Percentiles rank a stretch among this genome's conserved stretches.
Conservation (phyloP, 2,329 filamentous ascomycete genomes). For the Penicillium decumbens region DNA sequence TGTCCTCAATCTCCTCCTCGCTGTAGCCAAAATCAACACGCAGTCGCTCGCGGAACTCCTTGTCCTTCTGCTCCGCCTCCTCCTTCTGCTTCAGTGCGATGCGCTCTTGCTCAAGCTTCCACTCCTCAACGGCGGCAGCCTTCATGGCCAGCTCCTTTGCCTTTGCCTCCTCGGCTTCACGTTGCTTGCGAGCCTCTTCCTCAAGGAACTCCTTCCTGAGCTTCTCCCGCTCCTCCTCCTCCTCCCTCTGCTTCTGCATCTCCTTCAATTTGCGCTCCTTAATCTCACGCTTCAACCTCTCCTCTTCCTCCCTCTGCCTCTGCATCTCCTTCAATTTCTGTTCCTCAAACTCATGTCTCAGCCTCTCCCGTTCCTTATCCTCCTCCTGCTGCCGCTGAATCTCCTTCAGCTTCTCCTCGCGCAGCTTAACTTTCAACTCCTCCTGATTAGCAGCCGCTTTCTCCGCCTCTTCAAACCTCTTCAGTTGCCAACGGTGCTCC, state of each 20-base stretch:
- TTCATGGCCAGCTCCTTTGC: slow-evolving; percentile 34
- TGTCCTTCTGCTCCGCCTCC: slow-evolving; percentile 29
- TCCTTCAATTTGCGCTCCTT: slow-evolving; percentile 23
- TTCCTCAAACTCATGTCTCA: slow-evolving; percentile 23
- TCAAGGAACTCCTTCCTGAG: slow-evolving; percentile 33
- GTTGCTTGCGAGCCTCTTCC: slow-evolving; percentile 45
- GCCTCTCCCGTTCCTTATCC: slow-evolving; percentile 26
- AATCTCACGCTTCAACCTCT: slow-evolving; percentile 28
- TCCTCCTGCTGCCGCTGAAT: slow-evolving; percentile 32
- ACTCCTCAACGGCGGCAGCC: slow-evolving; percentile 41
- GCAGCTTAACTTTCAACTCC: slow-evolving; percentile 29
- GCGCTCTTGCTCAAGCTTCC: slow-evolving; percentile 32
- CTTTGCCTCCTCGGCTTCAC: slow-evolving; percentile 30
- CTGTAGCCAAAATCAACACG: slow-evolving; percentile 38
- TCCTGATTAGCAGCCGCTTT: slow-evolving; percentile 32
- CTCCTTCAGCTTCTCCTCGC: slow-evolving; percentile 30
- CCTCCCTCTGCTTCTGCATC: slow-evolving; percentile 33
- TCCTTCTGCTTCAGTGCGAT: slow-evolving; percentile 30
- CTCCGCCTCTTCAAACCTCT: slow-evolving; percentile 28
- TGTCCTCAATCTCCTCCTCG: slow-evolving; percentile 42
- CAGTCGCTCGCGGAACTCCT: slow-evolving; percentile 36
- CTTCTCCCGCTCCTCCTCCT: slow-evolving; percentile 46
- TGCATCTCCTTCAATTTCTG: slow-evolving; percentile 28
- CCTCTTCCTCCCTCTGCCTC: slow-evolving; percentile 26
- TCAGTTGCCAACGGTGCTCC: slow-evolving; percentile 17